Evolutionary conservation across 2,329 filamentous ascomycete genomes (phyloP).

Genomic region (Helotiales sp.): DNA sequence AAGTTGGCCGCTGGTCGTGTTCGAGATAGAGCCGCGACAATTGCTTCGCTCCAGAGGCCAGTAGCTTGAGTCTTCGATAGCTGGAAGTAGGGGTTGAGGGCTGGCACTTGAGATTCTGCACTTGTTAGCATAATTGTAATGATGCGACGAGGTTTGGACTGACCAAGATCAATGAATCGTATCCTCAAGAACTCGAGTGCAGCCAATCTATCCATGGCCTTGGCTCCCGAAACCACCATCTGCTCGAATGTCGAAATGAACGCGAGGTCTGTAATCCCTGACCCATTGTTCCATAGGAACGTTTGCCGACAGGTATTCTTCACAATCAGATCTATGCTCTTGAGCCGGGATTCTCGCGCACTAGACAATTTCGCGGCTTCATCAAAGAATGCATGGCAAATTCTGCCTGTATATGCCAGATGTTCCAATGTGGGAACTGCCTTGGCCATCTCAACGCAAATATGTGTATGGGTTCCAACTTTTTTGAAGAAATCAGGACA

Average conservation of each 20-base stretch:
- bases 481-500: slow-evolving; percentile 63
- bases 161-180: slow-evolving; percentile 72
- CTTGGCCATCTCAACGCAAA: slow-evolving; percentile 63
- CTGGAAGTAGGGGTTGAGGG: slow-evolving; percentile 72
- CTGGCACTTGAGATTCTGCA: slow-evolving; percentile 68
- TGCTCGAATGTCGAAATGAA: slow-evolving; percentile 73
- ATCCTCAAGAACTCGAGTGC: slow-evolving; percentile 67
- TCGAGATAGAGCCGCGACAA: slow-evolving; percentile 59
- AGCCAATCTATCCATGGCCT: slow-evolving; percentile 57
- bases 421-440: slow-evolving; percentile 64
- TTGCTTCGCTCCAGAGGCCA: slow-evolving; percentile 71
- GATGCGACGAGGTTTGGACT: slow-evolving; percentile 14
- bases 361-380: slow-evolving; percentile 51
- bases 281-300: slow-evolving; percentile 58
- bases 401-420: slow-evolving; percentile 69
- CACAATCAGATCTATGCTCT: slow-evolving; percentile 69
- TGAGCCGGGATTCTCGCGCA: slow-evolving; percentile 49
- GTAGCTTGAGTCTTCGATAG: slow-evolving; percentile 60
- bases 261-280: slow-evolving; percentile 69
- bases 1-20: slow-evolving; percentile 60
- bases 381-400: slow-evolving; percentile 70
- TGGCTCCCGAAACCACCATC: slow-evolving; percentile 63
- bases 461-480: slow-evolving; percentile 57
- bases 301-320: slow-evolving; percentile 69
- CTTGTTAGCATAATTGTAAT: slow-evolving; percentile 11